phyloP scores from a whole-genome alignment of 352 stramenopile genomes.

The Phytopythium chamaehyphon region DNA sequence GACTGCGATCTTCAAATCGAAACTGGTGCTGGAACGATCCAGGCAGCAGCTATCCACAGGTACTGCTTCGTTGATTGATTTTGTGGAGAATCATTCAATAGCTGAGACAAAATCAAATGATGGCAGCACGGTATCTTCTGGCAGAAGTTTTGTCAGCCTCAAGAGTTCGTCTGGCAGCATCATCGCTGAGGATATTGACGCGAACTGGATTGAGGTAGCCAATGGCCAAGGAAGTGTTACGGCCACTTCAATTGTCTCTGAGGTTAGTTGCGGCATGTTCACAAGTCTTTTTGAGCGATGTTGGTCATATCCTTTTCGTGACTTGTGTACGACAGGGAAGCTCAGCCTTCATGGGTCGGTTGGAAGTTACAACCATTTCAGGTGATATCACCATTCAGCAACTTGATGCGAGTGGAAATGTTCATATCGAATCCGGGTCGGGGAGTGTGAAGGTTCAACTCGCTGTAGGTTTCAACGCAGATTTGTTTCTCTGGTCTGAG shows the following conservation, averaged over 20 bases:
- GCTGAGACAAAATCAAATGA: background rate
- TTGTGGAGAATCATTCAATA: background rate
- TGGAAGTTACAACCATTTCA: conserved; percentile 56
- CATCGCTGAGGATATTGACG: conserved; percentile 28
- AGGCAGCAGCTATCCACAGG: conserved; percentile 33
- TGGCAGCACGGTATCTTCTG: conserved; percentile 35
- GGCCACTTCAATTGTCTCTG: conserved; percentile 24
- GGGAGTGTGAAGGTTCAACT: conserved; percentile 60
- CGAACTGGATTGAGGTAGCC: conserved; percentile 58
- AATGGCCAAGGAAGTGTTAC: conserved; percentile 43
- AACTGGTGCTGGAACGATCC: conserved; percentile 45
- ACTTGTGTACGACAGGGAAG: conserved; percentile 28
- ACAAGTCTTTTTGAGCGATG: background rate
- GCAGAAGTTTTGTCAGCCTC: conserved; percentile 43
- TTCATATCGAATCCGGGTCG: conserved; percentile 64
- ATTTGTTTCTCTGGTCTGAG: background rate
- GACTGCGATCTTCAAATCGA: conserved; percentile 51
- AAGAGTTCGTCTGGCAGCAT: conserved; percentile 48
- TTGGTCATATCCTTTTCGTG: background rate
- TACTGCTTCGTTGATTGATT: conserved; percentile 14
- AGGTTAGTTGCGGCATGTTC: conserved; percentile 17
- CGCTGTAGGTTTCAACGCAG: conserved; percentile 8
- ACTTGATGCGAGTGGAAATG: conserved; percentile 40
- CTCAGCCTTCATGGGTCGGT: conserved; percentile 60
- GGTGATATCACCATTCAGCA: conserved; percentile 53